phyloP scores from a whole-genome alignment of 768 basidiomycete genomes.

The Neoboletus subvelutipes region DNA sequence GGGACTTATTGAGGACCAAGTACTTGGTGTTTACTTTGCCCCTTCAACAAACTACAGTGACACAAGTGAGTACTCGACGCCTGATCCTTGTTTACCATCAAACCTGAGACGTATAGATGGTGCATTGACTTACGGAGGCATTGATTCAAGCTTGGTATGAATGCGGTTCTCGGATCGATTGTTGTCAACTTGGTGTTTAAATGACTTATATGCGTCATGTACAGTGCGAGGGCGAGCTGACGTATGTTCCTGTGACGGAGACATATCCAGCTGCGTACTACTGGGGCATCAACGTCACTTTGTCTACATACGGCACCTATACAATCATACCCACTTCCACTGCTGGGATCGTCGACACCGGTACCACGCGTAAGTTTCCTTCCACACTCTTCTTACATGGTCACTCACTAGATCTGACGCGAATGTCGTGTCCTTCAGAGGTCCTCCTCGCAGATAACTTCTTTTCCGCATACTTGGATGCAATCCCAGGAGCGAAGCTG shows the following conservation, averaged over 20 bases:
- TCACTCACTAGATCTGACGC: background rate
- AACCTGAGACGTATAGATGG: conserved; percentile 18
- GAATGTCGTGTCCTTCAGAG: conserved; percentile 1
- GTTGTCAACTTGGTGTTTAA: background rate
- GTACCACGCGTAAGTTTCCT: conserved; percentile 22
- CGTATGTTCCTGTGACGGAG: conserved; percentile 26
- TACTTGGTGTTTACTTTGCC: conserved; percentile 24
- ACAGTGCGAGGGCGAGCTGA: conserved; percentile 25
- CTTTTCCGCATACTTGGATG: conserved; percentile 14
- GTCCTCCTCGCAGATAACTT: conserved; percentile 25
- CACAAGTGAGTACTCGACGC: conserved; percentile 10
- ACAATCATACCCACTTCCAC: conserved; percentile 18
- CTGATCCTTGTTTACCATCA: no score
- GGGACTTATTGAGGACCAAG: conserved; percentile 13
- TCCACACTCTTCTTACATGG: background rate
- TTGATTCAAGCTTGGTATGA: conserved; percentile 18
- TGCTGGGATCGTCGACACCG: conserved; percentile 32
- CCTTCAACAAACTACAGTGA: conserved; percentile 19
- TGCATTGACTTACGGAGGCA: conserved; percentile 28
- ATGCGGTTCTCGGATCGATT: background rate
- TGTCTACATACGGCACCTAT: conserved; percentile 11
- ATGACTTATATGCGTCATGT: background rate
- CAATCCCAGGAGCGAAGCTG: conserved; percentile 15
- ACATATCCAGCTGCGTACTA: conserved; percentile 23
- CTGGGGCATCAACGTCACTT: conserved; percentile 33